A percentile compares a stretch with the other conserved stretches of the same genome.
phyloP scores from a whole-genome alignment of 2,329 filamentous ascomycete genomes.

The Colletotrichum sp. region DNA sequence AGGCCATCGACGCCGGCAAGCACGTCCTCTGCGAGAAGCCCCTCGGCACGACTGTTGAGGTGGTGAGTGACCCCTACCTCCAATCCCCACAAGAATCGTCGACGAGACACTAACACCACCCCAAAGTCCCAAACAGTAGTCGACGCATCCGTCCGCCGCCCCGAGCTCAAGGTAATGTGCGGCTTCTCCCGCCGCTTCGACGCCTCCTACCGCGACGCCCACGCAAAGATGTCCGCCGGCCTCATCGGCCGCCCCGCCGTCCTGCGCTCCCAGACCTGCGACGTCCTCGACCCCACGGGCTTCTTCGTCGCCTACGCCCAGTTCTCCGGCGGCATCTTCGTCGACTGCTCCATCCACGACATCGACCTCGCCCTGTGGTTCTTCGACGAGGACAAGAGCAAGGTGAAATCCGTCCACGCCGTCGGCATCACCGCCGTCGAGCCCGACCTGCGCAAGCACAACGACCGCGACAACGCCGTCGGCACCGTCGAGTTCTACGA shows the following conservation, averaged over 20 bases:
- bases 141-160: conserved; percentile 57
- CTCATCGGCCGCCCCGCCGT: conserved; percentile 65
- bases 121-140: conserved; percentile 63
- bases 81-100: too few species aligned
- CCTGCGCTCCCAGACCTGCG: conserved; percentile 70
- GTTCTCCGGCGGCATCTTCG: conserved; percentile 71
- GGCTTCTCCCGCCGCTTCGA: conserved; percentile 58
- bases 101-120: not conserved
- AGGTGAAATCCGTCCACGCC: conserved; percentile 34
- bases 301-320: conserved; percentile 74
- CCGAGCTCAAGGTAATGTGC: conserved; percentile 66
- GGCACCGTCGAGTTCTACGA: conserved; percentile 69
- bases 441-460: conserved; percentile 35
- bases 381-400: conserved; percentile 32
- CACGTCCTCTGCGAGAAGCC: conserved; percentile 68
- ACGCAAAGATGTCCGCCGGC: conserved; percentile 54
- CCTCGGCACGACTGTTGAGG: conserved; percentile 60
- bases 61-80: conserved; percentile 45
- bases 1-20: conserved; percentile 57
- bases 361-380: conserved; percentile 49
- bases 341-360: conserved; percentile 75
- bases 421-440: conserved; percentile 36
- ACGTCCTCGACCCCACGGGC: conserved; percentile 67
- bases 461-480: conserved; percentile 35
- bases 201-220: conserved; percentile 66